Evolutionary conservation across 2,329 filamentous ascomycete genomes (phyloP), one percentile per base, ranked within the genome.

Genomic region (Pezicula carpinea): DNA sequence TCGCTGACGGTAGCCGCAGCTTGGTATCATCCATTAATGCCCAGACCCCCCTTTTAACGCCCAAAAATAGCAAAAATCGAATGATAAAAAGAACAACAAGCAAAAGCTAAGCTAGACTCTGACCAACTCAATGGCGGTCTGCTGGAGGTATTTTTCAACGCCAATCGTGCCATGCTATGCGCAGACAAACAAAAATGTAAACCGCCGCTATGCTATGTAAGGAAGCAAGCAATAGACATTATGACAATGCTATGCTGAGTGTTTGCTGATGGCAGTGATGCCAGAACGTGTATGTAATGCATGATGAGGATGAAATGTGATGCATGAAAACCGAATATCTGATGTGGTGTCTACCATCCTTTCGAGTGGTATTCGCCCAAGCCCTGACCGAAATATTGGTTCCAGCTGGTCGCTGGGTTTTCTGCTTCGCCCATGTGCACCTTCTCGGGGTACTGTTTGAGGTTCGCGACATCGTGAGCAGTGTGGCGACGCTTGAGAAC

Each of bases 401-500:
- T 93, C 82, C 80, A 92, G 60, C 85, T 89, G 60, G 59, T 83
- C 80, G 60, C 86, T 85, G 52, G 47, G 39, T 71, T 85, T 69
- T 70, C 80, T 71, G 48, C 75, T 72, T 74, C 74, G 68, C 77
- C 74, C 68, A 79, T 79, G 66, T 74, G 79, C 3, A 74, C 69
- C 61, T 76, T 77, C 56, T 87, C 83, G 5, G 89, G 87, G 60
- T 86, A 89, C 65, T 93, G 82, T 69, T 85, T 87, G 36, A 97
- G 76, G 66, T 95, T 95, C 52, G 88, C 87, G 53, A 96, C 83
- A 63, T 96, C 91, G 55, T 92, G 87, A 2, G 92, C 88, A 6
- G 91, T 96, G 65, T 96, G 90, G 50, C 89, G 79, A 53, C 92
- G 82, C 74, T 96, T 95, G 48, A 96, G 76, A 46, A 92, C 88